phyloP scores from a whole-genome alignment of 129 eudicot genomes.

The Apium graveolens region DNA sequence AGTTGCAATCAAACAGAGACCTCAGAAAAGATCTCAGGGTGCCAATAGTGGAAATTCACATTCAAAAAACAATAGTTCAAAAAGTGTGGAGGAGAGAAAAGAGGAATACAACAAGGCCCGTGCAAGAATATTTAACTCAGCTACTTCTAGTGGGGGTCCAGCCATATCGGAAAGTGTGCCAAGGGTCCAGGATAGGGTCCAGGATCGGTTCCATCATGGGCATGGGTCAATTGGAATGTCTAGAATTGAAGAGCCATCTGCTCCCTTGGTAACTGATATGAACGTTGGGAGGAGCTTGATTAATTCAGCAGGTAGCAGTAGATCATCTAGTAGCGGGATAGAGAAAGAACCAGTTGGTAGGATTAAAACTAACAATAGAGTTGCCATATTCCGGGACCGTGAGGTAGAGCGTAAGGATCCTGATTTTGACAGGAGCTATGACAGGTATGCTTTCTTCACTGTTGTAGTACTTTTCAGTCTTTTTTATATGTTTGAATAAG shows the following conservation, averaged over 20 bases:
- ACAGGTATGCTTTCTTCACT: conserved; percentile 34
- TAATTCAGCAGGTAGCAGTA: conserved; percentile 64
- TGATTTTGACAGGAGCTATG: conserved; percentile 83
- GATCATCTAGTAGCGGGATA: conserved; percentile 51
- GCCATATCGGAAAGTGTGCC: conserved; percentile 45
- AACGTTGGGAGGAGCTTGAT: conserved; percentile 38
- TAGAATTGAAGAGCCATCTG: conserved; percentile 40
- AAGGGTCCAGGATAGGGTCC: conserved; percentile 40
- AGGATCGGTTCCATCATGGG: conserved; percentile 45
- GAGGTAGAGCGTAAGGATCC: conserved; percentile 87
- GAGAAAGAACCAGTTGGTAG: conserved; percentile 68
- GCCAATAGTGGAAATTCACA: conserved; percentile 32
- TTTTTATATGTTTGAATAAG: neutral
- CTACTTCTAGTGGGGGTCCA: conserved; percentile 35
- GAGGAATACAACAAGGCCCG: conserved; percentile 97
- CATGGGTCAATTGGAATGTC: conserved; percentile 40
- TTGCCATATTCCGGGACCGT: conserved; percentile 81
- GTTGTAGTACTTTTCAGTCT: neutral
- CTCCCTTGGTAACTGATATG: conserved; percentile 35
- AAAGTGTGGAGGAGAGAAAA: conserved; percentile 96
- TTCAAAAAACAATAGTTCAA: conserved; percentile 44
- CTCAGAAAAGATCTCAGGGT: conserved; percentile 46
- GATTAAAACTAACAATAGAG: conserved; percentile 48
- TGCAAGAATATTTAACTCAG: conserved; percentile 74
- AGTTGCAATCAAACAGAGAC: conserved; percentile 96